Percentiles rank a stretch among this genome's conserved stretches.
These are phyloP conservation scores for Harringtonia lauricola DNA, from an alignment of 2,329 filamentous ascomycete species.

Conservation along the genomic window DNA sequence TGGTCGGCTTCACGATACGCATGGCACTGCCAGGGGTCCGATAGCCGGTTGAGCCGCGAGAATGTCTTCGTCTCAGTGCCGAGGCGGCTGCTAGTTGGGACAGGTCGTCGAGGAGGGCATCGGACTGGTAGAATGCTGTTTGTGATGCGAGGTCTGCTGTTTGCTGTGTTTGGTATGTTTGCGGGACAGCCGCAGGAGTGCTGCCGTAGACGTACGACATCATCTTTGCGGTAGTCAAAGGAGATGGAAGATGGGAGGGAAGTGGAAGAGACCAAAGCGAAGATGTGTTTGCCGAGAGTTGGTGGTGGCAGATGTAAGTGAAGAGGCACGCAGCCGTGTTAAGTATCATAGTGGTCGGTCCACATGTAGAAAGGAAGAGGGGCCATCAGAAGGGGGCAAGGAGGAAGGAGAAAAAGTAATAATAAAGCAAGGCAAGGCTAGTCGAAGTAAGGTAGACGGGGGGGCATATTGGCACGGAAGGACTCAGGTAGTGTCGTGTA, in stretches of 20 bases:
- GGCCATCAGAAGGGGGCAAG: slow-evolving; percentile 1
- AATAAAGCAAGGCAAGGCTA: slow-evolving; percentile 7
- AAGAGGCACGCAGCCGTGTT: slow-evolving; percentile 6
- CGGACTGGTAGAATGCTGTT: slow-evolving; percentile 18
- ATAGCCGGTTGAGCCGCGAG: slow-evolving; percentile 38
- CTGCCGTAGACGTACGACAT: slow-evolving; percentile 16
- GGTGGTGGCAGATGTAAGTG: neutral
- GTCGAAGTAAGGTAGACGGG: neutral
- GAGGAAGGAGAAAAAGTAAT: neutral
- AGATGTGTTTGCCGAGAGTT: neutral
- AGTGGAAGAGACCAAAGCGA: neutral
- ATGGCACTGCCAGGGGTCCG: slow-evolving; percentile 34
- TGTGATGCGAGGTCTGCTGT: too few species aligned
- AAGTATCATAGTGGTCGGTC: slow-evolving; percentile 10
- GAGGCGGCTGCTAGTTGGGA: slow-evolving; percentile 39
- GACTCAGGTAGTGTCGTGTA: slow-evolving; percentile 4
- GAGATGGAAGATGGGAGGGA: neutral
- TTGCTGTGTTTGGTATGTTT: slow-evolving; percentile 2
- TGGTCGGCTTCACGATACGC: slow-evolving; percentile 50
- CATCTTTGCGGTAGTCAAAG: slow-evolving; percentile 6
- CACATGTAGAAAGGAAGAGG: slow-evolving; percentile 2
- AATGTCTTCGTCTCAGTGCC: slow-evolving; percentile 27
- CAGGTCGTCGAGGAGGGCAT: slow-evolving; percentile 38
- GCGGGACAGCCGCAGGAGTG: slow-evolving; percentile 19
- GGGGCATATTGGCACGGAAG: slow-evolving; percentile 19